phyloP scores from a whole-genome alignment of 2,329 filamentous ascomycete genomes.

The Coleophoma crateriformis region DNA sequence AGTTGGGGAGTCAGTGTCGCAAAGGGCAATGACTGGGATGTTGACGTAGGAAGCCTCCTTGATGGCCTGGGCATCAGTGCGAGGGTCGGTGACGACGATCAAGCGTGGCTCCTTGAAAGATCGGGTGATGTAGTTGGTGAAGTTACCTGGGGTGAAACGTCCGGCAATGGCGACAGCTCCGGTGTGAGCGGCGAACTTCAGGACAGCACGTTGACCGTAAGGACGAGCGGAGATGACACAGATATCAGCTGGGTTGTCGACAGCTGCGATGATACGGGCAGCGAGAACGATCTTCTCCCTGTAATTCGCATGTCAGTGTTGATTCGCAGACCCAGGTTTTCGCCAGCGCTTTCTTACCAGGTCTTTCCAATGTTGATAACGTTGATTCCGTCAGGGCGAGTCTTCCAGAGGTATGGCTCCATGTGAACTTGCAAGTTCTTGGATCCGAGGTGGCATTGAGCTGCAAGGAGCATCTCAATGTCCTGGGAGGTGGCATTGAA shows the following conservation, averaged over 20 bases:
- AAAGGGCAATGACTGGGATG: slow-evolving; percentile 98
- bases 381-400: slow-evolving; percentile 96
- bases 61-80: slow-evolving; percentile 99
- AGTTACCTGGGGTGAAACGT: slow-evolving; percentile 99
- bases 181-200: slow-evolving; percentile 99
- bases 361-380: slow-evolving; percentile 99
- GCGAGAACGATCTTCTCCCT: slow-evolving; percentile 99
- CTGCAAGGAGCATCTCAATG: slow-evolving; percentile 98
- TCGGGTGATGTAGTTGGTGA: slow-evolving; percentile 99
- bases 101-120: slow-evolving; percentile 99
- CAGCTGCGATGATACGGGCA: slow-evolving; percentile 95
- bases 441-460: slow-evolving; percentile 92
- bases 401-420: slow-evolving; percentile 99
- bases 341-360: slow-evolving; percentile 59
- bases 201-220: slow-evolving; percentile 98
- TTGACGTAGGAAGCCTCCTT: slow-evolving; percentile 99
- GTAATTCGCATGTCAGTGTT: slow-evolving; percentile 20
- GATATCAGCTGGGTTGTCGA: slow-evolving; percentile 99
- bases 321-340: slow-evolving; percentile 1
- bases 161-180: slow-evolving; percentile 96
- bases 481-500: slow-evolving; percentile 97
- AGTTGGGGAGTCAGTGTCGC: slow-evolving; percentile 98
- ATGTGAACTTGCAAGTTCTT: slow-evolving; percentile 99
- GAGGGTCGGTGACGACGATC: slow-evolving; percentile 98
- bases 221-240: slow-evolving; percentile 99